phyloP scores from a whole-genome alignment of 352 stramenopile species.

The Phytopythium montanum region DNA sequence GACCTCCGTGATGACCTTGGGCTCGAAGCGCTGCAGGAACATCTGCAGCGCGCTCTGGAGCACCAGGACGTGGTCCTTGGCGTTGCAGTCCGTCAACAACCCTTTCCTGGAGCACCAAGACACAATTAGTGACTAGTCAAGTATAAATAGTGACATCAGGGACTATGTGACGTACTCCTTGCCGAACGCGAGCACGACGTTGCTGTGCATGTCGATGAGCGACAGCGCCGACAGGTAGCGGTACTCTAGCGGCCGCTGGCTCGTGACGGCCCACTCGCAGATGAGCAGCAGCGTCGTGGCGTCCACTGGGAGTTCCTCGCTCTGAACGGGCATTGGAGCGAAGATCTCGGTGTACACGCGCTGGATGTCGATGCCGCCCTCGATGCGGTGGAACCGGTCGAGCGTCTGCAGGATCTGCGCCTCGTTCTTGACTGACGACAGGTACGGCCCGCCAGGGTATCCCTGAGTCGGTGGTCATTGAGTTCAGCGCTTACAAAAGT shows the following conservation, averaged over 20 bases:
- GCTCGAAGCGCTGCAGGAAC: slow-evolving; percentile 75
- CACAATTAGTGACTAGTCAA: too few relatives aligned
- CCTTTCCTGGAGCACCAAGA: slow-evolving; percentile 36
- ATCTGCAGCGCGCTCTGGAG: slow-evolving; percentile 71
- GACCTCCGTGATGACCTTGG: slow-evolving; percentile 71
- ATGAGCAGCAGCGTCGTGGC: slow-evolving; percentile 66
- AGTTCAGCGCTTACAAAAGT: background rate
- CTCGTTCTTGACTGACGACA: slow-evolving; percentile 60
- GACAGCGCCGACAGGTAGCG: slow-evolving; percentile 76
- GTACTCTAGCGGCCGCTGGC: slow-evolving; percentile 75
- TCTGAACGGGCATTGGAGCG: slow-evolving; percentile 33
- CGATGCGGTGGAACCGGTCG: slow-evolving; percentile 76
- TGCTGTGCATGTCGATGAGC: slow-evolving; percentile 82
- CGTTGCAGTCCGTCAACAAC: slow-evolving; percentile 30
- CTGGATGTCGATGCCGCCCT: slow-evolving; percentile 63
- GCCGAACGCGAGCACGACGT: slow-evolving; percentile 48
- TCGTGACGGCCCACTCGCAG: slow-evolving; percentile 83
- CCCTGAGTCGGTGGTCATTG: slow-evolving; percentile 5
- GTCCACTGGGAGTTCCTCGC: slow-evolving; percentile 57
- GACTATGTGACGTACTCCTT: slow-evolving; percentile 36
- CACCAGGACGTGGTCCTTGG: slow-evolving; percentile 60
- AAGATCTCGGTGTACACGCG: slow-evolving; percentile 78
- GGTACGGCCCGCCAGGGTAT: slow-evolving; percentile 24
- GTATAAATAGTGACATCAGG: background rate
- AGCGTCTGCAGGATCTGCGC: slow-evolving; percentile 74